These are phyloP conservation scores for Nicotiana tabacum DNA, from an alignment of 257 asterid species.

Conservation along the genomic window DNA sequence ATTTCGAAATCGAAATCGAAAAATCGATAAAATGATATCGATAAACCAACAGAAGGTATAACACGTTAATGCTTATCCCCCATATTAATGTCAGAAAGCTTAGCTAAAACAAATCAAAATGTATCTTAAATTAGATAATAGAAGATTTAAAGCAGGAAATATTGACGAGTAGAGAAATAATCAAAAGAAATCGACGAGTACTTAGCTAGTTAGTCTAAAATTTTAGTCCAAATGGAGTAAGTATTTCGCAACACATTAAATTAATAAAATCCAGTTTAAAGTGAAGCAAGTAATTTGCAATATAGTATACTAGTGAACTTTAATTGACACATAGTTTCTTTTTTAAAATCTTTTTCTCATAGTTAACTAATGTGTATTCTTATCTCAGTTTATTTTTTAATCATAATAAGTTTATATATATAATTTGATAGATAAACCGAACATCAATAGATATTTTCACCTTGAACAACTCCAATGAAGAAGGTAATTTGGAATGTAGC, in stretches of 20 bases:
- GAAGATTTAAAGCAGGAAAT: not conserved
- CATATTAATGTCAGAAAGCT: not conserved
- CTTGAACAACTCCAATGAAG: no score
- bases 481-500: no score
- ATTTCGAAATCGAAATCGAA: no score
- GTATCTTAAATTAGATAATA: not conserved
- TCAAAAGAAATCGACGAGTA: not conserved
- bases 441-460: no score
- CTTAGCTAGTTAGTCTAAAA: not conserved
- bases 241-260: not conserved
- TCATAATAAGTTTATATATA: no score
- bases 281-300: not conserved
- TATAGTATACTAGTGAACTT: not conserved
- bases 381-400: no score
- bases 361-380: no score
- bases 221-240: not conserved
- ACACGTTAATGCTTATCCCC: not conserved
- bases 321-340: no score
- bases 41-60: not conserved
- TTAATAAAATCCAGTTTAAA: not conserved
- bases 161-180: not conserved
- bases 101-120: not conserved
- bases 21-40: no score
- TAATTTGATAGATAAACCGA: no score
- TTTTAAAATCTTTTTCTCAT: no score